Base-by-base conservation (phyloP, 495 filamentous ascomycete species). In the Rhypophila decipiens region DNA sequence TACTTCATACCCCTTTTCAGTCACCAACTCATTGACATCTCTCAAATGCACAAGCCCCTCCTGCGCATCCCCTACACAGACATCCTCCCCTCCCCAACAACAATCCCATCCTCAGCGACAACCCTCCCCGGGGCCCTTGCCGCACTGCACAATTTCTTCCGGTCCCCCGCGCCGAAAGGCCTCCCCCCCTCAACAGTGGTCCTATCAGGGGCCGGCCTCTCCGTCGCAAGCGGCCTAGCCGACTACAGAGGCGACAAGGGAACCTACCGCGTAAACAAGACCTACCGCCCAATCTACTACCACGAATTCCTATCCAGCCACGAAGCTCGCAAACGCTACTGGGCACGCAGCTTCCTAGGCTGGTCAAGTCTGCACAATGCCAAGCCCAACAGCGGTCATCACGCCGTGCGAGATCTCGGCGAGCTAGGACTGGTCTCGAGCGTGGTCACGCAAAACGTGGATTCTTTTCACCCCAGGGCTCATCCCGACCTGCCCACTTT, bases 371-470 rank as follows among this genome's bases (percentile, higher is more conserved):
- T 96, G 54, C 62, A 84, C 53, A 83, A 80, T 38, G 87, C 88
- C 15, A 77, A 73, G 57, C 90, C 93, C 2, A 98, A 97, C 58
- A 61, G 71, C 2, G 84, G 82, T 2, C 93, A 98, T 66, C 70
- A 73, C 54, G 89, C 93, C 4, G 77, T 96, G 23, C 70, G 76
- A 33, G 70, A 80, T 46, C 65, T 98, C 36, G 83, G 81, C 7
- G 62, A 76, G 19, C 73, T 88, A 58, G 91, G 88, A 0, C 61
- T 88, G 41, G 67, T 95, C 11, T 79, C 76, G 42, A 80, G 71
- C 23, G 86, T 96, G 23, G 80, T 98, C 52, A 98, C 93, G 35
- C 93, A 98, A 61, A 96, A 97, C 61, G 91, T 96, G 20, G 93
- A 98, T 64, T 95, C 90, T 4, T 93, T 96, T 62, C 91, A 98